Evolutionary conservation across 2,329 filamentous ascomycete genomes (phyloP).

Genomic region (Stachybotrys elegans): DNA sequence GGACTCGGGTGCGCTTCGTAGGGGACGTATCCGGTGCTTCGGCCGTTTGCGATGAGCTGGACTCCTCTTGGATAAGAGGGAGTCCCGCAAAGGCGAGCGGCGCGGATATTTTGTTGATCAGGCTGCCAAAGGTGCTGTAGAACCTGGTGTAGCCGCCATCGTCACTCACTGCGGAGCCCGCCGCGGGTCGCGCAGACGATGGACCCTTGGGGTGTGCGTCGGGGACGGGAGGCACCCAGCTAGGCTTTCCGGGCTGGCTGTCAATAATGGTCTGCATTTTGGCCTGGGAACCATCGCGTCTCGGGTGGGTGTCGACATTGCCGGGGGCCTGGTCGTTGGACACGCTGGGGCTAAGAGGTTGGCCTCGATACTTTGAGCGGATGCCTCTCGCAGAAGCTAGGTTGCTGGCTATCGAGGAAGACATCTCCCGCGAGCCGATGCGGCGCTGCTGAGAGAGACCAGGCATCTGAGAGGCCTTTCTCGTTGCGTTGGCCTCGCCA

Average conservation of each 20-base stretch:
- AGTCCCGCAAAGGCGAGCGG: constrained; percentile 90
- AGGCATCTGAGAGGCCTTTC: constrained; percentile 21
- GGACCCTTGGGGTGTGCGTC: constrained; percentile 18
- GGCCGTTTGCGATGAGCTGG: constrained; percentile 20
- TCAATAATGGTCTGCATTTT: constrained; percentile 56
- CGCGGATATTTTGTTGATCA: constrained; percentile 84
- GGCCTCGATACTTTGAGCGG: constrained; percentile 56
- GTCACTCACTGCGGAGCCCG: constrained; percentile 19
- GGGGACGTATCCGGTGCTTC: constrained; percentile 33
- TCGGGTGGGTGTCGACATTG: constrained; percentile 55
- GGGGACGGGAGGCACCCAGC: constrained; percentile 42
- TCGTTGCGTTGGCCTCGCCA: constrained; percentile 16
- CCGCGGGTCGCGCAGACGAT: constrained; percentile 20
- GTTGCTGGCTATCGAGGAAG: constrained; percentile 84
- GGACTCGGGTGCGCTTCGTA: constrained; percentile 28
- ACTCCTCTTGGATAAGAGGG: constrained; percentile 60
- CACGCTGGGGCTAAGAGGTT: constrained; percentile 66
- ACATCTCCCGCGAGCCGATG: constrained; percentile 60
- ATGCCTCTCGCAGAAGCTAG: constrained; percentile 83
- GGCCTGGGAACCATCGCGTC: constrained; percentile 42
- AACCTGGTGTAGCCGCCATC: constrained; percentile 87
- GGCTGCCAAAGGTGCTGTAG: constrained; percentile 84
- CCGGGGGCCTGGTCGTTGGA: constrained; percentile 71
- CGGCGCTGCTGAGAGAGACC: constrained; percentile 37
- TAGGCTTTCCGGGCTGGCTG: constrained; percentile 44